Conservation (phyloP, 2,329 filamentous ascomycete genomes). For the Beauveria brongniartii region DNA sequence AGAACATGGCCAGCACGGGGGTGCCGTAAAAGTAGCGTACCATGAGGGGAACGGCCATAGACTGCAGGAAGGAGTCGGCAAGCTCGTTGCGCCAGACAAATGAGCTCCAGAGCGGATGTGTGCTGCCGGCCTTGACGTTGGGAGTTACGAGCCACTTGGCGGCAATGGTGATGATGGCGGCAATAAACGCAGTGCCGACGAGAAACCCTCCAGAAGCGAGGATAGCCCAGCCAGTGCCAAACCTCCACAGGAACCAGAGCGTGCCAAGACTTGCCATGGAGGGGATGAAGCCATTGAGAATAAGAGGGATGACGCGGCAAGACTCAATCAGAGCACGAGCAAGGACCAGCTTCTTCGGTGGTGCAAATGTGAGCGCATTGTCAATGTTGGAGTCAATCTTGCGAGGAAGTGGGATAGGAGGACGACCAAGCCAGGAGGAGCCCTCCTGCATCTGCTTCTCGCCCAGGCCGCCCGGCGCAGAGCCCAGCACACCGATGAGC, state of each 20-base stretch:
- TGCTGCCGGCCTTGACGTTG: conserved; percentile 13
- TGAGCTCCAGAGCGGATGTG: conserved; percentile 17
- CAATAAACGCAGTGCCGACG: conserved; percentile 1
- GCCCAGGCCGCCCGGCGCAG: conserved; percentile 7
- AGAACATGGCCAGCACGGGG: conserved; percentile 14
- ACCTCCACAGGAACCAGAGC: conserved; percentile 11
- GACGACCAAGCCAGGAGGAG: conserved; percentile 17
- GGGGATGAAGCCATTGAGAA: conserved; percentile 10
- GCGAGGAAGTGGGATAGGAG: conserved; percentile 16
- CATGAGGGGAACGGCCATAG: conserved; percentile 15
- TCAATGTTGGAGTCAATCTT: conserved; percentile 12
- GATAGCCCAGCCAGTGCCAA: conserved; percentile 13
- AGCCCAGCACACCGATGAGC: conserved; percentile 16
- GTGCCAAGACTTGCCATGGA: conserved; percentile 1
- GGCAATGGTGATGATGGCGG: conserved; percentile 11
- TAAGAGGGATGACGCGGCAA: conserved; percentile 14
- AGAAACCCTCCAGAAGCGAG: conserved; percentile 12
- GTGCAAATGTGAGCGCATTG: conserved; percentile 15
- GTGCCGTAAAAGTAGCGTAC: conserved; percentile 15
- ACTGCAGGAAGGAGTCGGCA: conserved; percentile 51
- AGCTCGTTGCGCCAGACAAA: conserved; percentile 32
- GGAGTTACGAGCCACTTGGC: conserved; percentile 17
- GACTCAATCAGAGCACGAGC: conserved; percentile 14
- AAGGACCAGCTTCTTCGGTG: conserved; percentile 11
- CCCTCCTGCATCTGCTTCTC: conserved; percentile 14